Evolutionary conservation across 805 yeast genomes (phyloP), one percentile per base, ranked within the genome.

Genomic region (Teunomyces barrocoloradensis): DNA sequence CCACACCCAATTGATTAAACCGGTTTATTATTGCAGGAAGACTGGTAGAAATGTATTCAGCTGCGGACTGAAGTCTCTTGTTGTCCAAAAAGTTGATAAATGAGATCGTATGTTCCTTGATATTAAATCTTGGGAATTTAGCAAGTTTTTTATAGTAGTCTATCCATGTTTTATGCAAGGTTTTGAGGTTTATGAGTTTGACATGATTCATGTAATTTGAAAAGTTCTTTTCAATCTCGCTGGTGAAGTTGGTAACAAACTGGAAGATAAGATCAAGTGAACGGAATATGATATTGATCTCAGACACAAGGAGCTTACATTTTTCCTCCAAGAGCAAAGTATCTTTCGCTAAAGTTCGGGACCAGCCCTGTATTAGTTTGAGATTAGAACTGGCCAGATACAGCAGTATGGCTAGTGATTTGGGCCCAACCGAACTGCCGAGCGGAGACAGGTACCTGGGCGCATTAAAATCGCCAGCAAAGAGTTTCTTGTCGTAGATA

Each of bases 401-500:
- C n/a, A n/a, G 17, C 27, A 37, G 40, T 21, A 13, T 15, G 10
- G 18, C 18, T 5, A 37, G 17, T 12, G 35, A 17, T 34, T 29
- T 20, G 11, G 36, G 28, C 2, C 37, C 35, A n/a, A 15, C 23
- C 35, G 28, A 21, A 6, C 28, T 15, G 15, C 25, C 23, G 29
- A 17, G 12, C n/a, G 5, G 17, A 15, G 28, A 11, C 7, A 37
- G 6, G 40, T 37, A 21, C 17, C 18, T n/a, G 25, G 40, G 6
- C 21, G 32, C 37, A 20, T 9, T 23, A 28, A 23, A 11, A 10
- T 60, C 63, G 10, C 56, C 52, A 3, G 75, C 65, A 53, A 85
- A 85, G 40, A 80, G 64, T 40, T 81, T 73, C 59, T 84, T 79
- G 60, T 86, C 89, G 63, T 75, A 85, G 1, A 80, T 81, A 60